Base-by-base conservation (phyloP, 208 protist species). In the Strigomonas culicis region DNA sequence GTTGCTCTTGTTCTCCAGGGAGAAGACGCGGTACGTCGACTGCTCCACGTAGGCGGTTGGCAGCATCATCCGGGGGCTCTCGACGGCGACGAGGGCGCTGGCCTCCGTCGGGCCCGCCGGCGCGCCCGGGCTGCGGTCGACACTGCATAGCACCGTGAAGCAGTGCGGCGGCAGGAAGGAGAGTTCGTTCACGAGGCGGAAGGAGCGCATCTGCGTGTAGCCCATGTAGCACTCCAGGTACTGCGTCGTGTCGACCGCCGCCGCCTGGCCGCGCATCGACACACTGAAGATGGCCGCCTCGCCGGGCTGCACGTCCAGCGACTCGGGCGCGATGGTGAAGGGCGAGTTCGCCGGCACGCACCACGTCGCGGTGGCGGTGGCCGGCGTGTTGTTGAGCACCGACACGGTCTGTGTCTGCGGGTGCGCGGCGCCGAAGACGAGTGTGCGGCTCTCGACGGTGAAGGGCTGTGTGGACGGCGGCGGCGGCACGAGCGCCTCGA, bases 161-260 rank as follows among this genome's bases (percentile, higher is more conserved):
- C 84, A 96, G 62, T 83, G 79, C 2, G 94, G 94, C 46, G 91
- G 91, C 25, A 75, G 71, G 19, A 95, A 86, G 32, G 71, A 75
- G 47, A 72, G 73, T 19, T 90, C 75, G 0, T 56, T 68, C 8
- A 90, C 77, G 28, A 93, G 72, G 44, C 88, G 84, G 63, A 96
- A 97, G 4, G 80, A 85, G 28, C 80, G 79, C 80, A 96, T 95
- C 31, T 82, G 74, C 58, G 86, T 94, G 66, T 84, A 94, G 68
- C 84, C 88, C 34, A 93, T 84, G 74, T 93, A 96, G 77, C 94
- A 98, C 85, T 98, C 92, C 10, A 98, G 60, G 51, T 70, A 74
- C 56, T 86, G 72, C 39, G 68, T 67, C 39, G 63, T 44, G 55
- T 44, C 46, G 2, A 43, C 43, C n/a, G 21, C 49, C 24, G 31